Conservation (phyloP, 306 rosid genomes). For the Potentilla sterilis region DNA sequence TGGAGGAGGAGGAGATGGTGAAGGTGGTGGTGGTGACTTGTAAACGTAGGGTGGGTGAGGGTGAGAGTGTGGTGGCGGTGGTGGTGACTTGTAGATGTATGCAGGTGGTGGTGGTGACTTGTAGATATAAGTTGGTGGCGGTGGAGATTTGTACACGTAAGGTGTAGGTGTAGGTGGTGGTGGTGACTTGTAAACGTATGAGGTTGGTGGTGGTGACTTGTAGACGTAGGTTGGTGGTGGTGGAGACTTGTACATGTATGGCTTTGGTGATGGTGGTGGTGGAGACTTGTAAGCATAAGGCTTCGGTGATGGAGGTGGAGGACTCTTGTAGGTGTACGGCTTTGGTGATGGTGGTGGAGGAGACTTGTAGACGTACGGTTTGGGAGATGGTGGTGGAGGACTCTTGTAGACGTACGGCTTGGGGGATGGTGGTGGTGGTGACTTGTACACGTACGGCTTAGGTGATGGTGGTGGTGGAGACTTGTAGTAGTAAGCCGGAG, state of each 20-base stretch:
- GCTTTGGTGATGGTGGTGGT: constrained; percentile 6
- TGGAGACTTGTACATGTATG: constrained; percentile 16
- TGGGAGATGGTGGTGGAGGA: constrained; percentile 18
- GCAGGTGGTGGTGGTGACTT: constrained; percentile 29
- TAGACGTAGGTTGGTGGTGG: constrained; percentile 13
- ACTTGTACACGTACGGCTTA: not conserved
- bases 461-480: constrained; percentile 19
- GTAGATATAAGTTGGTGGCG: constrained; percentile 39
- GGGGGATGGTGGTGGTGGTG: constrained; percentile 4
- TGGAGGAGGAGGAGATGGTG: constrained; percentile 11
- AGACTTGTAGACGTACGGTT: not conserved
- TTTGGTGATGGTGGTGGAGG: constrained; percentile 20
- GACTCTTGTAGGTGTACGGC: constrained; percentile 31
- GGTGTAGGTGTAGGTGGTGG: not conserved
- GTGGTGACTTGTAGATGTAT: constrained; percentile 41
- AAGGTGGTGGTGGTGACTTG: constrained; percentile 38
- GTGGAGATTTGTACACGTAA: not conserved
- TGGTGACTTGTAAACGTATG: constrained; percentile 11
- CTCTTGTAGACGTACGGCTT: constrained; percentile 10
- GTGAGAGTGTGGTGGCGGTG: constrained; percentile 30
- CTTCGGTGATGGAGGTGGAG: constrained; percentile 36
- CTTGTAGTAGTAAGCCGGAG: constrained; percentile 19
- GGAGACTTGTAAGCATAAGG: constrained; percentile 7
- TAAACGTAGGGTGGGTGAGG: constrained; percentile 28
- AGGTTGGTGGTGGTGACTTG: constrained; percentile 14